Base-by-base conservation (phyloP, 208 protist species). In the Wallacemonas sp. region DNA sequence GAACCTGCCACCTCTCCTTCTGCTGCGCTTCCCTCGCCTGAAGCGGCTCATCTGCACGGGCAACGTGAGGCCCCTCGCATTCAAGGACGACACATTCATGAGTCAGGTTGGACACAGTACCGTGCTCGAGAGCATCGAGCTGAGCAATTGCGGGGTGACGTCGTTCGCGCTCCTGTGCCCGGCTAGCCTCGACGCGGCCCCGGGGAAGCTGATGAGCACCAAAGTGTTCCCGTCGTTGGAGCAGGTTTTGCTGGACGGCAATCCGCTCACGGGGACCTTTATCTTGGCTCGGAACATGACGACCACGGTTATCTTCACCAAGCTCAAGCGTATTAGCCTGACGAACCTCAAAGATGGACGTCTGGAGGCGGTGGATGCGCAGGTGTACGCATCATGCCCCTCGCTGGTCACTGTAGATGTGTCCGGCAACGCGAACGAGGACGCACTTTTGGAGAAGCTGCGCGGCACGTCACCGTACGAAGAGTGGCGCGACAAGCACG, bases 161-260 rank as follows among this genome's bases (percentile, higher is more conserved):
- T 42, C n/a, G 2, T 64, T 87, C 36, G 28, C 46, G 14, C 46
- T 87, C 14, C 33, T 59, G 29, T 59, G 52, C 2, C 52, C 29
- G 4, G 7, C 52, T 8, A 59, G 52, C 20, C 52, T 65, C 18
- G 67, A 66, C 22, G 41, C 52, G 26, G 22, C 61, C 10, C 29
- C 61, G 16, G 38, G 28, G 14, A 3, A 57, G 7, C 57, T 64
- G 41, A 66, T 22, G 61, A 18, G 48, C 29, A 48, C 14, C 16
- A 46, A 52, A 10, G 41, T 55, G 16, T 74, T 77, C 18, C 62
- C 69, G n/a, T 55, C 72, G 16, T 63, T 84, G 38, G 61, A 64
- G 16, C 75, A 84, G 70, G 22, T 82, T 16, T 41, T 82, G 23
- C 54, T 88, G 1, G 72, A 78, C 26, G 41, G 64, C 36, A 88